A percentile compares a stretch with the other conserved stretches of the same genome.
These are phyloP conservation scores for Lachnellula arida DNA, from an alignment of 2,329 filamentous ascomycete species.

Conservation along the genomic window DNA sequence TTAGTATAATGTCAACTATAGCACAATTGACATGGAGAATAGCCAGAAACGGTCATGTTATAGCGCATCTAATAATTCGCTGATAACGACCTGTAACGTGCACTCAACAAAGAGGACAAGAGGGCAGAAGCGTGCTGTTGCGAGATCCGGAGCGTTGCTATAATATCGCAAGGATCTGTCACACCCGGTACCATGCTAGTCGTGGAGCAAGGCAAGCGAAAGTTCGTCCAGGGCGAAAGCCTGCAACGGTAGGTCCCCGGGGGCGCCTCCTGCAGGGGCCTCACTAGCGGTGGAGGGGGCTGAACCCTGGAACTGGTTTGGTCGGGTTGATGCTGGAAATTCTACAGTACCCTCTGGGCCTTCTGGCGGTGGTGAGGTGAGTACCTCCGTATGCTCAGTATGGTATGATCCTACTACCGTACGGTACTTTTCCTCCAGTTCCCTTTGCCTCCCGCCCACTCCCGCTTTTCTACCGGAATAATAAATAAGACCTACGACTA, in stretches of 20 bases:
- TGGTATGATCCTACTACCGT: background rate
- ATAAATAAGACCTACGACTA: too few species aligned
- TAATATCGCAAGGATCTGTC: background rate
- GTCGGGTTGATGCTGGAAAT: background rate
- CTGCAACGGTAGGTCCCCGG: background rate
- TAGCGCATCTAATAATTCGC: background rate
- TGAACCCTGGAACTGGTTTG: background rate
- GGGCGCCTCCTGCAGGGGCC: background rate
- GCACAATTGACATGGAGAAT: too few species aligned
- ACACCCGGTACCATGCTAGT: background rate
- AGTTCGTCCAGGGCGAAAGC: background rate
- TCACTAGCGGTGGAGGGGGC: background rate
- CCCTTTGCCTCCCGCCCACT: too few species aligned
- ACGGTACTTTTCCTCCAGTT: too few species aligned
- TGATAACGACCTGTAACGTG: background rate
- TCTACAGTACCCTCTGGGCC: too few species aligned
- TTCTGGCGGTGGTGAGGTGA: too few species aligned
- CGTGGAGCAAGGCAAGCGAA: background rate
- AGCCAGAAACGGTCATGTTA: too few species aligned
- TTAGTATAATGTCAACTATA: too few species aligned
- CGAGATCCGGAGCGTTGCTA: slow-evolving; percentile 14
- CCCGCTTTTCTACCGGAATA: too few species aligned
- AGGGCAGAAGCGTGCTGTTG: slow-evolving; percentile 14
- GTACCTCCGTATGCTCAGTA: too few species aligned
- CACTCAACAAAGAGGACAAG: background rate